Evolutionary conservation across 2,329 filamentous ascomycete species (phyloP).

Genomic region (Leptographium galeiforme): DNA sequence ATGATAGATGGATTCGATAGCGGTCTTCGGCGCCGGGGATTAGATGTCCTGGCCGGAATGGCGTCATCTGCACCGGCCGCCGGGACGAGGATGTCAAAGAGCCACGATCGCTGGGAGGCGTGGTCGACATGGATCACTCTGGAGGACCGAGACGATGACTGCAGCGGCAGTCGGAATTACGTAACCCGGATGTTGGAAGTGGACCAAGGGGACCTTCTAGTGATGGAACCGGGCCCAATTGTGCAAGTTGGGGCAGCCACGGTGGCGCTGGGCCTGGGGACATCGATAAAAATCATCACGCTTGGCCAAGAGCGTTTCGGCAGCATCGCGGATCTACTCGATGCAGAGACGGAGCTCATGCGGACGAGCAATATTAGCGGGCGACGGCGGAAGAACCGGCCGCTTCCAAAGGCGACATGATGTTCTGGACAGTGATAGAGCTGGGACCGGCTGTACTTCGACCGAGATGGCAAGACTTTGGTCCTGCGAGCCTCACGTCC

Average conservation of each 20-base stretch:
- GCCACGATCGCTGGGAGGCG: slow-evolving; percentile 33
- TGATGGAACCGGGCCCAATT: slow-evolving; percentile 53
- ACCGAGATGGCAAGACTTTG: too few species aligned
- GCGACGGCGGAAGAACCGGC: slow-evolving; percentile 1
- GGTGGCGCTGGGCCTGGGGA: slow-evolving; percentile 58
- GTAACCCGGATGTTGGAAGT: slow-evolving; percentile 27
- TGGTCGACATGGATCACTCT: slow-evolving; percentile 38
- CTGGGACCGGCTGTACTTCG: neutral
- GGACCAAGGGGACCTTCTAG: slow-evolving; percentile 27
- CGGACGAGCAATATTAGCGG: neutral
- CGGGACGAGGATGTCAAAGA: neutral
- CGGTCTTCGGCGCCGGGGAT: slow-evolving; percentile 9
- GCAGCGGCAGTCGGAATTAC: slow-evolving; percentile 3
- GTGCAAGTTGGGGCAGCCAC: slow-evolving; percentile 48
- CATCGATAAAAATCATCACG: slow-evolving; percentile 57
- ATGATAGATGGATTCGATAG: too few species aligned
- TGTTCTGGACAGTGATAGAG: neutral
- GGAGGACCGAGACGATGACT: slow-evolving; percentile 28
- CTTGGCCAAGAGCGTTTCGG: slow-evolving; percentile 54
- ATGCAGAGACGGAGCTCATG: neutral
- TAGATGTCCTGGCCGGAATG: neutral
- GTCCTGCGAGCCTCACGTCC: too few species aligned
- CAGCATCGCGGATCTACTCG: slow-evolving; percentile 18
- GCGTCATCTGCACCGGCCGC: neutral
- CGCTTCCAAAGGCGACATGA: neutral